Evolutionary conservation across 345 rosid species (phyloP).

Genomic region (Leavenworthia alabamica): DNA sequence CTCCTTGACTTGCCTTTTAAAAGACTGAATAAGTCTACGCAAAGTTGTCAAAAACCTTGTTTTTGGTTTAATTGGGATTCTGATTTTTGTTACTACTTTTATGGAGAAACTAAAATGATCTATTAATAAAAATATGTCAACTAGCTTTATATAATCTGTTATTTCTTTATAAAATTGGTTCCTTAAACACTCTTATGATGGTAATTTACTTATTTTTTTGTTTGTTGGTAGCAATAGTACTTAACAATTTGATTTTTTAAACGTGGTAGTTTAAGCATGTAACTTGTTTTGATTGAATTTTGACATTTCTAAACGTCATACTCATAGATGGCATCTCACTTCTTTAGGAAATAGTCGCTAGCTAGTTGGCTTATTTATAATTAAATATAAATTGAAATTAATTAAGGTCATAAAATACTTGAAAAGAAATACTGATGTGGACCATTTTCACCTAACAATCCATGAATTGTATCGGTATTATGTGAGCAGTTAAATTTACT

Average conservation of each 20-base stretch:
- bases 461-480: not conserved
- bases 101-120: not conserved
- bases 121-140: too few species aligned
- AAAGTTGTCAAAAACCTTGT: not conserved
- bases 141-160: not conserved
- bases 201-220: not conserved
- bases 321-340: not conserved
- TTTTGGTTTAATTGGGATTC: not conserved
- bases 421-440: constrained; percentile 1
- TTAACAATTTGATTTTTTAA: not conserved
- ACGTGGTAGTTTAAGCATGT: not conserved
- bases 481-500: not conserved
- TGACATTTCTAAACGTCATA: not conserved
- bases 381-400: not conserved
- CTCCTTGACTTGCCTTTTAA: not conserved
- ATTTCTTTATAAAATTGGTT: not conserved
- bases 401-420: not conserved
- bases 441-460: constrained; percentile 7
- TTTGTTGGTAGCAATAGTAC: not conserved
- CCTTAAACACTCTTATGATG: not conserved
- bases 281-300: not conserved
- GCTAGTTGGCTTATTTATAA: too few species aligned
- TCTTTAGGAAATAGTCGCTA: not conserved
- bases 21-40: not conserved
- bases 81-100: not conserved